Percentiles rank a stretch among this genome's conserved stretches.
Conservation (phyloP, 2,329 filamentous ascomycete genomes). For the Hypocrella siamensis region DNA sequence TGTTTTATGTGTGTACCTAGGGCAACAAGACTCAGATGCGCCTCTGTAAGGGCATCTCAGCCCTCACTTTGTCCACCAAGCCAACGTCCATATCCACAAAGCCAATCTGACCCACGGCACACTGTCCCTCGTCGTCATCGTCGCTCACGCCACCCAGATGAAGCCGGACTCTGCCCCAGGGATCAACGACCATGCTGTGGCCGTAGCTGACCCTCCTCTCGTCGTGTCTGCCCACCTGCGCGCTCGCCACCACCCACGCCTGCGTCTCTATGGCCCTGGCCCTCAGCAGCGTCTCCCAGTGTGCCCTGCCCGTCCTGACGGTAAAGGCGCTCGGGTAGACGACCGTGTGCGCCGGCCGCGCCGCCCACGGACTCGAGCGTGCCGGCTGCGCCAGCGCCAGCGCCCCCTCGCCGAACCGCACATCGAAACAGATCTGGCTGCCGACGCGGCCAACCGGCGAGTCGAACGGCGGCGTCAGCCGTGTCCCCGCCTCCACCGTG, state of each 20-base stretch:
- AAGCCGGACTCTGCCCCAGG: slow-evolving; percentile 66
- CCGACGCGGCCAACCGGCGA: slow-evolving; percentile 62
- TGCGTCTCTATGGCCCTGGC: slow-evolving; percentile 81
- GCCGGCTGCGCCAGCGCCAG: slow-evolving; percentile 42
- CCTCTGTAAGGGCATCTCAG: slow-evolving; percentile 34
- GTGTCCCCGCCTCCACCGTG: slow-evolving; percentile 51
- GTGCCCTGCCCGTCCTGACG: slow-evolving; percentile 64
- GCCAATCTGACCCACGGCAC: slow-evolving; percentile 29
- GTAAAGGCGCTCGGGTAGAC: slow-evolving; percentile 88
- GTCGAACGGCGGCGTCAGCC: slow-evolving; percentile 54
- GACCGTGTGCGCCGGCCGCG: slow-evolving; percentile 50
- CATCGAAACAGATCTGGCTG: slow-evolving; percentile 76
- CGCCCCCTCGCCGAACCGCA: slow-evolving; percentile 67
- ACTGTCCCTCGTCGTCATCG: slow-evolving; percentile 18
- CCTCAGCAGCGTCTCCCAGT: slow-evolving; percentile 70
- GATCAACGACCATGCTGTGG: slow-evolving; percentile 69
- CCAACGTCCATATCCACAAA: slow-evolving; percentile 38
- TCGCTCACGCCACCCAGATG: slow-evolving; percentile 41
- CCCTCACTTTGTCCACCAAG: slow-evolving; percentile 29
- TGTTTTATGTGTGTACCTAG: neutral
- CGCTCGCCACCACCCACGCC: slow-evolving; percentile 73
- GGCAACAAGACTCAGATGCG: slow-evolving; percentile 27
- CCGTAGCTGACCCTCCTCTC: slow-evolving; percentile 70
- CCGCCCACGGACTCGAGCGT: slow-evolving; percentile 13
- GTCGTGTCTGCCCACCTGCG: slow-evolving; percentile 59